phyloP scores from a whole-genome alignment of 1,139 yeast species.

The Pneumocystis canis region DNA sequence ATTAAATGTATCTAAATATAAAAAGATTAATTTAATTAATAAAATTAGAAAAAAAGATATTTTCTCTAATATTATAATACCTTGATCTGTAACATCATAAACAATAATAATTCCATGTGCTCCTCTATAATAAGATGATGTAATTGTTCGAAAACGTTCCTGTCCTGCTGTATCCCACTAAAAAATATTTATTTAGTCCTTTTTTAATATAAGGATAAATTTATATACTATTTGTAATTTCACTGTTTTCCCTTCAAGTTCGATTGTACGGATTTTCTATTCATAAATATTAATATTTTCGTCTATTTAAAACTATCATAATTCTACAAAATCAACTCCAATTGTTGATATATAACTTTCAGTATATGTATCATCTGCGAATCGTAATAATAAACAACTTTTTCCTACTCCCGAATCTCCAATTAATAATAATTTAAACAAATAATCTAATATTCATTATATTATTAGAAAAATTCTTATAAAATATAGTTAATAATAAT shows the following conservation, averaged over 20 bases:
- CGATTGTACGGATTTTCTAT: conserved; percentile 81
- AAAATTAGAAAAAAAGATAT: not conserved
- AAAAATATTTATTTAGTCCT: conserved; percentile 1
- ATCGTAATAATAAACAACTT: conserved; percentile 83
- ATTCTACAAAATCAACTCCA: conserved; percentile 68
- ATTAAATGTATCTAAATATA: conserved; percentile 50
- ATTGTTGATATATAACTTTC: conserved; percentile 94
- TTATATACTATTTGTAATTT: conserved; percentile 59
- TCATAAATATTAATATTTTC: not conserved
- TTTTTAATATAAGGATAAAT: not conserved
- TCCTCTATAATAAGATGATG: conserved; percentile 94
- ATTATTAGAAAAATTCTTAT: not conserved
- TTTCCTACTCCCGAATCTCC: conserved; percentile 99
- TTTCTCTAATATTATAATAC: not conserved
- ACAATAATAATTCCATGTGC: conserved; percentile 97
- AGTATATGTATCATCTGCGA: conserved; percentile 94
- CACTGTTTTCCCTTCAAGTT: conserved; percentile 90
- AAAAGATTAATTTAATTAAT: not conserved
- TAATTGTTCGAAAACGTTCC: conserved; percentile 93
- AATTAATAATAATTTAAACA: conserved; percentile 56
- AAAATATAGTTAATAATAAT: no score
- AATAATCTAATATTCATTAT: conserved; percentile 60
- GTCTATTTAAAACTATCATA: not conserved
- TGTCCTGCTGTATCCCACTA: conserved; percentile 98
- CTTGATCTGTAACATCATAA: conserved; percentile 96